Evolutionary conservation across 1,139 yeast species (phyloP), one percentile per base, ranked within the genome.

Genomic region (Suhomyces bokatorum): DNA sequence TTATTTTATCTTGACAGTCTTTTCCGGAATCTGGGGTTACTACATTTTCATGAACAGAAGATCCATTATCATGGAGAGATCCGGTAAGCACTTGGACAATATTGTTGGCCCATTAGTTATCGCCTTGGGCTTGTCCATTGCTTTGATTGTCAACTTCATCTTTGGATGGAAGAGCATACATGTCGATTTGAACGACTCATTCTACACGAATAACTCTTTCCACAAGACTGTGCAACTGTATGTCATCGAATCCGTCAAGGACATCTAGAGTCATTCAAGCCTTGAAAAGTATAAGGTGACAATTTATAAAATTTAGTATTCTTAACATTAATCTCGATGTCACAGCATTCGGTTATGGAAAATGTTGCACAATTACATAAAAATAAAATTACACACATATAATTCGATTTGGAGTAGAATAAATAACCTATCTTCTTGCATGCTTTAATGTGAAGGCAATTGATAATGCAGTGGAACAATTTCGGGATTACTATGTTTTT

Each of bases 21-120:
- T 91, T 62, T 76, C 89, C 37, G 93, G 95, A 40, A 55, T 81
- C 32, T 93, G 99, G 99, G 96, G 97, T 17, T 93, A 89, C 67
- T 77, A 73, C 54, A 81, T 85, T 45, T 93, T 87, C 66, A 69
- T 80, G 63, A 75, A 72, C 53, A 81, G 99, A 62, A 73, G 93
- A 55, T 76, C 74, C 35, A 77, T 85, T 49, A 93, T 93, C 61
- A 80, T 77, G 63, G 85, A 83, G 61, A 81, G 98, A 64, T 85
- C 90, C 35, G 95, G 93, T 45, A 80, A 78, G 57, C 97, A 91
- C 65, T 74, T 93, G 58, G 99, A 93, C 66, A 89, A 88, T 46
- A 84, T 95, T 42, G 58, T 87, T 48, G 99, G 99, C 6, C 99
- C 99, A 0, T 62, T 93, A 47, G 69, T 91, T 24, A 76, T 93